Evolutionary conservation across 1,139 yeast genomes (phyloP).

Genomic region (Debaryomyces fabryi): DNA sequence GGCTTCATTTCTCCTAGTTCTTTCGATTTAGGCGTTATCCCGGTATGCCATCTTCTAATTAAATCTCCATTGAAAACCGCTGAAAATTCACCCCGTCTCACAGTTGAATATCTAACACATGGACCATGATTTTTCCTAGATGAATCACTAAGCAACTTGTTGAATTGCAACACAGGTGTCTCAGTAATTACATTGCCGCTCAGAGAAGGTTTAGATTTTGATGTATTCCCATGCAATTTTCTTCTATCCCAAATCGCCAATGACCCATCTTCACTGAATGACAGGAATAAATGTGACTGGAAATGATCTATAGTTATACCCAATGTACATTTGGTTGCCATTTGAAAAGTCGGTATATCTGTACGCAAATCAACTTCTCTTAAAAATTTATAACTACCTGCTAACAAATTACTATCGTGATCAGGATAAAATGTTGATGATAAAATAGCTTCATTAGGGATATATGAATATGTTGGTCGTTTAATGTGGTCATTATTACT

Average conservation of each 20-base stretch:
- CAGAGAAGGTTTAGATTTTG: constrained; percentile 16
- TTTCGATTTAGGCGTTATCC: constrained; percentile 50
- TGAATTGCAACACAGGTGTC: constrained; percentile 67
- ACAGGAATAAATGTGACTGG: constrained; percentile 62
- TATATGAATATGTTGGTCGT: constrained; percentile 60
- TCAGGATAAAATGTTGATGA: constrained; percentile 71
- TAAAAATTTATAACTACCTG: constrained; percentile 77
- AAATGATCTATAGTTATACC: constrained; percentile 74
- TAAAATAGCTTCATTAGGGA: constrained; percentile 75
- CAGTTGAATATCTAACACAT: constrained; percentile 71
- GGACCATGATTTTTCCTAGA: constrained; percentile 63
- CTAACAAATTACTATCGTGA: constrained; percentile 57
- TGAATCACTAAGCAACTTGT: constrained; percentile 66
- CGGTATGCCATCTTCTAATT: constrained; percentile 82
- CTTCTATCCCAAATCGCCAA: constrained; percentile 88
- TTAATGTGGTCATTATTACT: constrained; percentile 47
- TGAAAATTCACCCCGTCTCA: constrained; percentile 72
- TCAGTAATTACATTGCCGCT: constrained; percentile 38
- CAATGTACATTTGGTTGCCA: constrained; percentile 73
- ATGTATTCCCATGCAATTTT: constrained; percentile 40
- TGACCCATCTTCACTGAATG: constrained; percentile 83
- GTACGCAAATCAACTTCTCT: constrained; percentile 77
- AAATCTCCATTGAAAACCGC: constrained; percentile 79
- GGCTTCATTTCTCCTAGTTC: constrained; percentile 12
- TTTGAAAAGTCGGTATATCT: constrained; percentile 70